Conservation (phyloP, 306 rosid species). For the Urtica urens region DNA sequence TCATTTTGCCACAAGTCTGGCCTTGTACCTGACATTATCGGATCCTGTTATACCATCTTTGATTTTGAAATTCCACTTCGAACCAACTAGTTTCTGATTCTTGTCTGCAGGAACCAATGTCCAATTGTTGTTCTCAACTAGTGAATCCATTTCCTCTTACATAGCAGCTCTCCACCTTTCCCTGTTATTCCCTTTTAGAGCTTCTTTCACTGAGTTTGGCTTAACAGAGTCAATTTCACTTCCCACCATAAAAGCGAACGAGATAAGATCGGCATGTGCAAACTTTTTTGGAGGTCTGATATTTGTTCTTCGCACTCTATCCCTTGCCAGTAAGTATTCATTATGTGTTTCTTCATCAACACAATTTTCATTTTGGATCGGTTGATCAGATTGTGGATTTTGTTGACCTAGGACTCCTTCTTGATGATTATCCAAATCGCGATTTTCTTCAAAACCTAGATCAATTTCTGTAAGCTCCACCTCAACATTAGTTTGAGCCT, state of each 20-base stretch:
- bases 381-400: background rate
- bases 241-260: background rate
- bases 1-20: background rate
- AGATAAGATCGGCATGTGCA: background rate
- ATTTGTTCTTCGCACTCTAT: background rate
- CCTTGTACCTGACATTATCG: background rate
- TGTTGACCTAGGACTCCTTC: background rate
- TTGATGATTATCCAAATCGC: too few relatives aligned
- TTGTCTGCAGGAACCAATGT: background rate
- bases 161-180: background rate
- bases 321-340: background rate
- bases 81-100: background rate
- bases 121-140: background rate
- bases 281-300: background rate
- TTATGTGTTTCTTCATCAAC: too few relatives aligned
- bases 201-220: background rate
- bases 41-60: background rate
- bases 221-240: background rate
- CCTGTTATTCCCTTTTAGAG: background rate
- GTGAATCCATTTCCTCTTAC: background rate
- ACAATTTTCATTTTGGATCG: background rate
- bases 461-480: too few relatives aligned
- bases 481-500: too few relatives aligned
- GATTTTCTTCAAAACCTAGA: too few relatives aligned
- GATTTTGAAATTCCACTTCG: background rate